phyloP scores from a whole-genome alignment of 192 early-diverging fungal species.

The Geranomyces michiganensis region DNA sequence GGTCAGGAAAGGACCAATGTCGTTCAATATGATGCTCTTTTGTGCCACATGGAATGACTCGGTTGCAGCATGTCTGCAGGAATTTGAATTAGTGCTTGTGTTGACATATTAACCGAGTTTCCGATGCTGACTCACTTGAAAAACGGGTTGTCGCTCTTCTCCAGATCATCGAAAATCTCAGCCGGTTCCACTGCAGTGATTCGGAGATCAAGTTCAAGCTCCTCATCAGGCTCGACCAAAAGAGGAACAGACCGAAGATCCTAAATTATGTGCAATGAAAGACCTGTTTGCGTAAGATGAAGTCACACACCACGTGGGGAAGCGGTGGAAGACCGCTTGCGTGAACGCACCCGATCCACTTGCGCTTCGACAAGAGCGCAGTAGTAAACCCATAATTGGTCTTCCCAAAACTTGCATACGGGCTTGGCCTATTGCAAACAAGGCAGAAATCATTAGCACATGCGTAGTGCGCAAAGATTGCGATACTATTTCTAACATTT shows the following conservation, averaged over 20 bases:
- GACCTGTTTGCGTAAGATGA: too few species aligned
- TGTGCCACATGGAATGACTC: conserved; percentile 59
- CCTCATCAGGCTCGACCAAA: conserved; percentile 14
- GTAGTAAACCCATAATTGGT: conserved; percentile 82
- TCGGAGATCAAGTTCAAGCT: neutral
- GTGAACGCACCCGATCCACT: conserved; percentile 57
- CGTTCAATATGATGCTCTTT: conserved; percentile 53
- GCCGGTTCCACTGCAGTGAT: conserved; percentile 21
- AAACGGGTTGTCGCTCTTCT: conserved; percentile 31
- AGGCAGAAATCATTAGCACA: neutral
- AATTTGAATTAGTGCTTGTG: neutral
- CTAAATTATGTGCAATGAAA: too few species aligned
- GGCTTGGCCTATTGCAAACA: conserved; percentile 51
- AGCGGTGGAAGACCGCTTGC: neutral
- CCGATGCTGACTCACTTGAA: conserved; percentile 22
- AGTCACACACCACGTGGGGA: neutral
- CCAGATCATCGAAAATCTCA: conserved; percentile 39
- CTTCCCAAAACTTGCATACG: conserved; percentile 86
- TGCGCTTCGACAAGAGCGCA: conserved; percentile 69
- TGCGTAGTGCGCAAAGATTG: neutral
- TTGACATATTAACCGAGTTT: neutral
- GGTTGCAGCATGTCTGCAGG: conserved; percentile 28
- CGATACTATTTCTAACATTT: conserved; percentile 51
- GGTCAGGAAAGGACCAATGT: conserved; percentile 39
- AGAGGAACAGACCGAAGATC: conserved; percentile 27